Conservation (phyloP, 208 protist genomes). For the Blastocrithidia nonstop region DNA sequence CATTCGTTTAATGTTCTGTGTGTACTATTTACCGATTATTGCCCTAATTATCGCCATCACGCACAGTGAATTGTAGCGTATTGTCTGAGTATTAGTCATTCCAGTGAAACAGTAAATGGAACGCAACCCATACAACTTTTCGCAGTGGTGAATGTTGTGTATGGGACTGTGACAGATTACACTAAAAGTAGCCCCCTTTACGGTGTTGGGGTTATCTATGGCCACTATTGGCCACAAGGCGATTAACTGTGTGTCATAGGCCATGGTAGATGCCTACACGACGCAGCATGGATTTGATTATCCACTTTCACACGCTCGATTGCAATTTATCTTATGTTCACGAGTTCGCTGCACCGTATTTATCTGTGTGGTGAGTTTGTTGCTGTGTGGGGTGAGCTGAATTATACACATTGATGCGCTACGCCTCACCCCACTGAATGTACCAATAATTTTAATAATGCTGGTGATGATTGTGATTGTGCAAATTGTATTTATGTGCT, state of each 20-base stretch:
- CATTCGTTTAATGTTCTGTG: conserved; percentile 41
- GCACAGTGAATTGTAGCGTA: conserved; percentile 61
- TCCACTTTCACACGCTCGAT: conserved; percentile 31
- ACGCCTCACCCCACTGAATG: conserved; percentile 17
- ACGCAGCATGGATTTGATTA: conserved; percentile 53
- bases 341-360: conserved; percentile 20
- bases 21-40: conserved; percentile 64
- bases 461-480: conserved; percentile 8
- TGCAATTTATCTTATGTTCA: conserved; percentile 43
- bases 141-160: conserved; percentile 28
- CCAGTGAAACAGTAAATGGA: conserved; percentile 72
- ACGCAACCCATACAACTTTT: conserved; percentile 38
- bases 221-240: conserved; percentile 60
- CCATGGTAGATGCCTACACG: conserved; percentile 60
- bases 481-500: conserved; percentile 9
- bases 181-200: conserved; percentile 40
- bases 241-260: conserved; percentile 50
- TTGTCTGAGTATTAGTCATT: conserved; percentile 74
- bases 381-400: conserved; percentile 11
- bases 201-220: conserved; percentile 31
- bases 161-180: conserved; percentile 37
- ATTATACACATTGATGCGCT: conserved; percentile 35
- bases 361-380: conserved; percentile 13
- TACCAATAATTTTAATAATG: conserved; percentile 13
- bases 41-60: conserved; percentile 46